Evolutionary conservation across 2,329 filamentous ascomycete genomes (phyloP).

Genomic region (Neoscytalidium dimidiatum): DNA sequence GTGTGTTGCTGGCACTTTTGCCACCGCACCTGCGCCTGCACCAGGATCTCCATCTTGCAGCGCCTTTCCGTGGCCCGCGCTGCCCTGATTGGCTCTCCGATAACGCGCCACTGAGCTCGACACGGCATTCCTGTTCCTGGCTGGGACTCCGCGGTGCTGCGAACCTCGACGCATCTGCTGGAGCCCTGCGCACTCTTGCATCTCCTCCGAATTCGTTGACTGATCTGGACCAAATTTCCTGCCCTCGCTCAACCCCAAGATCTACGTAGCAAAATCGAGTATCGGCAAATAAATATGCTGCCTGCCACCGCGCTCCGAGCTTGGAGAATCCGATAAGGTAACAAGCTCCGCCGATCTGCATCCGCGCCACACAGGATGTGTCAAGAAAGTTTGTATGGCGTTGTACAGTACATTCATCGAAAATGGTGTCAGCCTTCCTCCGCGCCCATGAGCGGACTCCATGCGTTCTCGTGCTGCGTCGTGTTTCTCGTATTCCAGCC

Average conservation of each 20-base stretch:
- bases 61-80: neutral
- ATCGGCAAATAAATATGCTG: neutral
- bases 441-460: no score
- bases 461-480: no score
- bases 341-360: slow-evolving; percentile 1
- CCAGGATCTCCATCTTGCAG: slow-evolving; percentile 10
- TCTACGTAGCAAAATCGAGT: no score
- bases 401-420: no score
- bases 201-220: neutral
- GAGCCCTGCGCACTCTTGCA: neutral
- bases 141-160: slow-evolving; percentile 8
- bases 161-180: neutral
- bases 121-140: slow-evolving; percentile 8
- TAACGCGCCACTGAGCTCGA: slow-evolving; percentile 1
- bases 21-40: slow-evolving; percentile 14
- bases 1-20: neutral
- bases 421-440: no score
- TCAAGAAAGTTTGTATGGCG: neutral
- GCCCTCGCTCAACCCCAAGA: neutral
- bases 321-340: neutral
- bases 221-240: neutral
- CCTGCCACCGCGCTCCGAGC: neutral
- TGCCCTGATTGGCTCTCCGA: slow-evolving; percentile 10
- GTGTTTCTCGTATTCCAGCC: no score
- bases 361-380: neutral